Evolutionary conservation across 352 stramenopile genomes (phyloP).

Genomic region (Phytophthora multivora): DNA sequence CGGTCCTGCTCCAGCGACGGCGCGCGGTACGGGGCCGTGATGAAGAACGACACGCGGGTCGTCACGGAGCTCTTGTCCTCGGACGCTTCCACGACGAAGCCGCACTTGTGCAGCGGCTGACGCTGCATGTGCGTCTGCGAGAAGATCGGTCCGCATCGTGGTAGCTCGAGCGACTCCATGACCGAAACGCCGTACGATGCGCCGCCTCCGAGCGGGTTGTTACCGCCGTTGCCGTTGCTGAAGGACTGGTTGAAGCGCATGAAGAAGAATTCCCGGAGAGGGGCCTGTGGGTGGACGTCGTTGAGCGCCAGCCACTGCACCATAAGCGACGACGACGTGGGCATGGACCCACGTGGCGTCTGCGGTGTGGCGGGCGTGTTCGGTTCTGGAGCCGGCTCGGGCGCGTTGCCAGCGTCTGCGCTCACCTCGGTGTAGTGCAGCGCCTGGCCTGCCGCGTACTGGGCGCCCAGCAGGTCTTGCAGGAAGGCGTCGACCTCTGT

Average conservation of each 20-base stretch:
- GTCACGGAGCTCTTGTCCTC: constrained; percentile 56
- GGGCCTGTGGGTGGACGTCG: constrained; percentile 53
- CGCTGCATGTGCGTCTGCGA: constrained; percentile 53
- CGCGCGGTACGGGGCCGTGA: constrained; percentile 48
- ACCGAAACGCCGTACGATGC: constrained; percentile 70
- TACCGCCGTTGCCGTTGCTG: constrained; percentile 36
- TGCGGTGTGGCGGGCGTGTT: constrained; percentile 29
- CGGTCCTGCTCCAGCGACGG: constrained; percentile 48
- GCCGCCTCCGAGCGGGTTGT: constrained; percentile 33
- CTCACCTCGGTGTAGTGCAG: constrained; percentile 58
- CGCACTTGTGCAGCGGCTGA: constrained; percentile 57
- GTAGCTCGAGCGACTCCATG: constrained; percentile 70
- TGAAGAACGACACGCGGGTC: constrained; percentile 81
- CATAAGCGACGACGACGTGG: constrained; percentile 36
- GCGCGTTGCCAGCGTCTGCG: constrained; percentile 24
- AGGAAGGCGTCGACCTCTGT: constrained; percentile 55
- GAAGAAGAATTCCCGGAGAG: constrained; percentile 80
- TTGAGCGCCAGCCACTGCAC: constrained; percentile 82
- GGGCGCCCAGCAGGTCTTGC: constrained; percentile 58
- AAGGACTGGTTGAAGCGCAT: constrained; percentile 79
- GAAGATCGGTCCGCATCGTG: constrained; percentile 55
- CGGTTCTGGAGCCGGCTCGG: constrained; percentile 28
- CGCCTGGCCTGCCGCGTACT: constrained; percentile 63
- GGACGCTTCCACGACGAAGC: constrained; percentile 78
- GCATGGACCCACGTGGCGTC: constrained; percentile 27